Evolutionary conservation across 1,284 basidiomycete genomes (phyloP), one percentile per base, ranked within the genome.

Genomic region (Sporisorium graminicola): DNA sequence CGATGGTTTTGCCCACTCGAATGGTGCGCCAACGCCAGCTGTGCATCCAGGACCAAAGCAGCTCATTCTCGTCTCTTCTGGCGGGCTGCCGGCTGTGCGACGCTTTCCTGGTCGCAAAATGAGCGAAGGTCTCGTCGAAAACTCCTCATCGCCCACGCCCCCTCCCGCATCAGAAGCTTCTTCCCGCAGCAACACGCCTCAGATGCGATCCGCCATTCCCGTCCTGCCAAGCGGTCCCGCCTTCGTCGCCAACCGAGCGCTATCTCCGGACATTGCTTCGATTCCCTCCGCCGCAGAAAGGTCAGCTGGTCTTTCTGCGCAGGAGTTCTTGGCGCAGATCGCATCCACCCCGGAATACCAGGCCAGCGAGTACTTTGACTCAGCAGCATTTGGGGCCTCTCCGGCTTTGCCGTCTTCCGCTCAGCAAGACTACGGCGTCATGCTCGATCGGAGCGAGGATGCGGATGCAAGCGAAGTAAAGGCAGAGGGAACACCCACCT

Each of bases 211-310:
- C 18, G 57, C 68, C n/a, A 57, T 77, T 9, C 74, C 74, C 9
- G 66, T 77, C 56, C 49, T 70, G 66, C 70, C 74, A n/a, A 70
- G 47, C 35, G 63, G 65, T 13, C 74, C 70, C 8, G 52, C 74
- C 24, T 77, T 77, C 18, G 57, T 65, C 9, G 54, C 63, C 1
- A 27, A 29, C 22, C 47, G 62, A 31, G 50, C 62, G 9, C 46
- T 50, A 4, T 60, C 71, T 40, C 71, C 72, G 10, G 65, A 69
- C 29, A 10, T 26, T 3, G 26, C 65, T 13, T 27, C 56, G 5
- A 20, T 65, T 0, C 42, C 54, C 0, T 51, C 43, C 6, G 20
- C 40, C n/a, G 10, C 52, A 2, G 58, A 68, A 1, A 58, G 24
- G 13, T 35, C 50, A 6, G 8, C 57, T n/a, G 55, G 64, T 18